These are phyloP conservation scores for Dothideomycetes sp. DNA, from an alignment of 2,329 filamentous ascomycete genomes.

Conservation along the genomic window DNA sequence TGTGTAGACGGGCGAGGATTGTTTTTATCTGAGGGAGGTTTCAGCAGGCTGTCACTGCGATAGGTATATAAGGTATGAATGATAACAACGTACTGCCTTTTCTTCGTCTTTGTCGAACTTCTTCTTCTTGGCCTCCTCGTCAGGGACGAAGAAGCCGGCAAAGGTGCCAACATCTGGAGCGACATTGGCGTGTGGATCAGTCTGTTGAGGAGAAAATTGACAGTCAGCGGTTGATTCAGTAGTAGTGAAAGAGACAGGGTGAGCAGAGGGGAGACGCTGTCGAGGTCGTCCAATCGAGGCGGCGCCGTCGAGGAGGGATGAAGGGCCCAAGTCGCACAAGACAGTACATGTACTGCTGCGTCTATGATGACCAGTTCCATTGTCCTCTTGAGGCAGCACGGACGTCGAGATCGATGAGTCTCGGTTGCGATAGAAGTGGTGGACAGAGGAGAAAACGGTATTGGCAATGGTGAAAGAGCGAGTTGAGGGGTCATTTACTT, in stretches of 20 bases:
- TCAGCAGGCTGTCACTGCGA: conserved; percentile 2
- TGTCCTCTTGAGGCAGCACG: no score
- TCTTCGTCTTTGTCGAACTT: conserved; percentile 45
- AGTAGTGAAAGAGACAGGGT: background rate
- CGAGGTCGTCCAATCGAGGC: background rate
- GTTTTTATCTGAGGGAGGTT: conserved; percentile 33
- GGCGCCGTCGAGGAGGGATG: conserved; percentile 1
- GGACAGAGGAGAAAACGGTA: background rate
- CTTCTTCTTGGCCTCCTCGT: conserved; percentile 35
- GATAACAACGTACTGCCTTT: conserved; percentile 29
- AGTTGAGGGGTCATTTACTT: conserved; percentile 3
- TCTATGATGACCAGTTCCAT: background rate
- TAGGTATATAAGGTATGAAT: background rate
- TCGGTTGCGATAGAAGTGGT: no score
- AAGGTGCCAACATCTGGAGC: conserved; percentile 40
- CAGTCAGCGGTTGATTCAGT: conserved; percentile 4
- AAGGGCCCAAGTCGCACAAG: background rate
- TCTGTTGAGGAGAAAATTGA: conserved; percentile 1
- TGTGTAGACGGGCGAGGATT: conserved; percentile 40
- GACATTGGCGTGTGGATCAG: background rate
- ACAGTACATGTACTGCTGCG: no score
- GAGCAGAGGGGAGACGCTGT: background rate
- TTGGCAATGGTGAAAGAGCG: background rate
- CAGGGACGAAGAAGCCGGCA: conserved; percentile 53
- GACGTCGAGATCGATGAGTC: no score